Base-by-base conservation (phyloP, 1,139 yeast genomes). In the Suhomyces taliae region DNA sequence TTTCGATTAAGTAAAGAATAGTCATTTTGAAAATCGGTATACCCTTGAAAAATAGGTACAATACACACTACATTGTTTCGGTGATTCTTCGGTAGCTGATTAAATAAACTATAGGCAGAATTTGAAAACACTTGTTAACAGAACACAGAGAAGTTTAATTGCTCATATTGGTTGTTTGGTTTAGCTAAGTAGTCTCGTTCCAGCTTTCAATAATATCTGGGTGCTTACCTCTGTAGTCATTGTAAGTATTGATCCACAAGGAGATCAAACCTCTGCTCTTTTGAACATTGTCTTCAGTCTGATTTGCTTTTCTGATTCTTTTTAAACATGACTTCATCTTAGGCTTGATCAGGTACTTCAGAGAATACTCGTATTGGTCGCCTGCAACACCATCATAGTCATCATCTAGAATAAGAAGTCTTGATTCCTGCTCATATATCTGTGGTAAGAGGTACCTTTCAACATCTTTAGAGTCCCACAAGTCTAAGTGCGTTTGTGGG, bases 391-490 rank as follows among this genome's bases (percentile, higher is more conserved):
- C 41, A 11, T 39, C 47, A 12, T 35, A 44, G 4, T 37, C 27
- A 26, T 37, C 47, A 11, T 44, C 47, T 8, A 47, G 39, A 1
- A 41, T 39, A 1, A 47, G 33, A 5, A 47, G 38, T 24, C 19
- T 12, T 2, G 37, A 14, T 7, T 36, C 47, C 15, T 50, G 50
- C 11, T 43, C 49, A 44, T 58, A 66, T 2, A 57, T 56, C 36
- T 57, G 63, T 1, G 74, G 73, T 9, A 62, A 49, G 15, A 68
- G 47, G 39, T 53, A 55, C 3, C 43, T 42, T 9, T 51, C 53
- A 1, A 61, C 58, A 33, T 54, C 47, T 6, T 40, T 38, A 3
- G 47, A 36, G 15, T 58, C 56, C 71, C 70, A 65, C 34, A 56
- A 44, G 32, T 50, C 40, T 27, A 31, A 15, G 9, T 29, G 34